phyloP scores from a whole-genome alignment of 202 grass and related monocot species.

The Saccharum hybrid region DNA sequence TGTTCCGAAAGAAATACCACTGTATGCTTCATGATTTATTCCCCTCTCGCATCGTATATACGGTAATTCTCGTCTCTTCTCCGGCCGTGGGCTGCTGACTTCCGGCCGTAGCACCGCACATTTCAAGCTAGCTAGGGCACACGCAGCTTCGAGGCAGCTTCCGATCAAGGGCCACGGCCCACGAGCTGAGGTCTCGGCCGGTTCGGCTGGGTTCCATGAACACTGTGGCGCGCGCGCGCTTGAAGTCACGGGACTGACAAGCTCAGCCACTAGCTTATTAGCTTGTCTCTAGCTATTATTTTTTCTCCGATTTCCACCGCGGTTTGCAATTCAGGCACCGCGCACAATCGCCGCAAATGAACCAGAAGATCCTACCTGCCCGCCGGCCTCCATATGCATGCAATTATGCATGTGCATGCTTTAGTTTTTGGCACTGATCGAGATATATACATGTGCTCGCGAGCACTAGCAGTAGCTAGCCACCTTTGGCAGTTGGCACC shows the following conservation, averaged over 20 bases:
- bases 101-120: not conserved
- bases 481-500: not conserved
- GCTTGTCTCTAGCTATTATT: not conserved
- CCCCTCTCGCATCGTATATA: not conserved
- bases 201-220: conserved; percentile 52
- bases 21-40: not conserved
- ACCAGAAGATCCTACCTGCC: conserved; percentile 33
- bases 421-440: conserved; percentile 25
- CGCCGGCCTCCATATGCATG: not conserved
- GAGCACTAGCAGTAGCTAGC: not conserved
- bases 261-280: conserved; percentile 38
- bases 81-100: not conserved
- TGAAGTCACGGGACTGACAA: conserved; percentile 42
- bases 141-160: conserved; percentile 30
- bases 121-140: not conserved
- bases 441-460: conserved; percentile 15
- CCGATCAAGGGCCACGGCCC: not conserved
- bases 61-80: not conserved
- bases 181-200: conserved; percentile 16
- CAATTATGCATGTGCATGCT: not conserved
- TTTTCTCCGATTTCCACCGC: not conserved
- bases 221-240: conserved; percentile 21
- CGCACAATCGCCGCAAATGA: conserved; percentile 8
- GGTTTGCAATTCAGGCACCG: conserved; percentile 28
- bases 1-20: not conserved